These are phyloP conservation scores for Tephrocybe sp. DNA, from an alignment of 768 basidiomycete genomes.

Conservation along the genomic window DNA sequence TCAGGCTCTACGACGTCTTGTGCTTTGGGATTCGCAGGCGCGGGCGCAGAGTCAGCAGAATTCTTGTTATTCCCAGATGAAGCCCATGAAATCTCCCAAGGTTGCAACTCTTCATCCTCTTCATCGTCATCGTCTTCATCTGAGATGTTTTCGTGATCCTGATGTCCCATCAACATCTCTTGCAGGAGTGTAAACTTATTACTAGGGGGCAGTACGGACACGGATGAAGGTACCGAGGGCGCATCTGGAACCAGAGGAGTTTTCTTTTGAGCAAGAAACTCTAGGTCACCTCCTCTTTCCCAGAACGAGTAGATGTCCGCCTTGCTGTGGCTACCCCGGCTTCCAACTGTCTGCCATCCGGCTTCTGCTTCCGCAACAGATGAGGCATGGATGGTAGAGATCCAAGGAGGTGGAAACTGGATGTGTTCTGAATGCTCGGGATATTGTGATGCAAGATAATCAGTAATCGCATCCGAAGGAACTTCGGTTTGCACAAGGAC, in stretches of 20 bases:
- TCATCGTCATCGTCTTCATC: constrained; percentile 5
- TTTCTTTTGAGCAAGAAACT: constrained; percentile 33
- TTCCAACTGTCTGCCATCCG: constrained; percentile 35
- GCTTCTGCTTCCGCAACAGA: constrained; percentile 12
- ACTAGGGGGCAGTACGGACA: too few species aligned
- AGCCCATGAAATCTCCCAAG: constrained; percentile 4
- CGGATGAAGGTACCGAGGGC: neutral
- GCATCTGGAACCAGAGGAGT: neutral
- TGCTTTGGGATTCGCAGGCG: neutral
- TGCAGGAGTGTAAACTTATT: constrained; percentile 4
- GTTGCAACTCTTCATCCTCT: neutral
- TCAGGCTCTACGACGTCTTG: too few species aligned
- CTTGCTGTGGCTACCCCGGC: constrained; percentile 20
- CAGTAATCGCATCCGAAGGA: constrained; percentile 32
- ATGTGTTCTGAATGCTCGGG: constrained; percentile 48
- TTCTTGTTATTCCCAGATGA: neutral
- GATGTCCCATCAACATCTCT: neutral
- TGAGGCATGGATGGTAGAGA: constrained; percentile 21
- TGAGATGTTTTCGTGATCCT: neutral
- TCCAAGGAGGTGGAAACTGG: constrained; percentile 44
- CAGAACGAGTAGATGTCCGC: constrained; percentile 48
- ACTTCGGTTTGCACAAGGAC: constrained; percentile 31
- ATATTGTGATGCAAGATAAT: constrained; percentile 40
- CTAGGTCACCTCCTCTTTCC: constrained; percentile 43
- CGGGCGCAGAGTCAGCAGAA: neutral